Percentiles rank a stretch among this genome's conserved stretches.
These are phyloP conservation scores for Starmerella bombicola DNA, from an alignment of 805 yeast species.

Conservation along the genomic window DNA sequence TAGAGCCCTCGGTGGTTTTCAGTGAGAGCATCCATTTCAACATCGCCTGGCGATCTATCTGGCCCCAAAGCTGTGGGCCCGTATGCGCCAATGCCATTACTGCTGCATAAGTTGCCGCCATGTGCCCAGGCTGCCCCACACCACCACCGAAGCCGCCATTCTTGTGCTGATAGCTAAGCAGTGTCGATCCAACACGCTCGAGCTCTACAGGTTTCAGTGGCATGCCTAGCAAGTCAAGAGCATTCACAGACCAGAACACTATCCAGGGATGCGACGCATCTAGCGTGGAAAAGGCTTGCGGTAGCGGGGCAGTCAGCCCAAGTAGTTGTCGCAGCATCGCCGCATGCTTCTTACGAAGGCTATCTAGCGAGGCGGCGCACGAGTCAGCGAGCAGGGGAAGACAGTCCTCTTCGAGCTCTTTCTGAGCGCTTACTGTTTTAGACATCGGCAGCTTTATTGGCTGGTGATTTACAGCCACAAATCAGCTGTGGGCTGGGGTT, in stretches of 20 bases:
- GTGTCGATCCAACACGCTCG: conserved; percentile 23
- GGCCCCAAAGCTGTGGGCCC: conserved; percentile 33
- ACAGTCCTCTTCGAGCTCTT: conserved; percentile 12
- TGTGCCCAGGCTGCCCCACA: conserved; percentile 63
- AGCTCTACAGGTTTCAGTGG: conserved; percentile 21
- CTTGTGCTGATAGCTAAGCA: conserved; percentile 27
- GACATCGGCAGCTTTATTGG: conserved; percentile 3
- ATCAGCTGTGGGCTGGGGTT: too few species aligned
- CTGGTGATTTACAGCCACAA: too few species aligned
- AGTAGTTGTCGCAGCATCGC: conserved; percentile 34
- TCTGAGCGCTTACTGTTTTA: conserved; percentile 12
- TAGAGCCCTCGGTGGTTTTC: conserved; percentile 63
- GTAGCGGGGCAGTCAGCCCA: conserved; percentile 32
- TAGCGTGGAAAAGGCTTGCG: conserved; percentile 39
- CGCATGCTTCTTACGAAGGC: conserved; percentile 29
- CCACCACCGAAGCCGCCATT: conserved; percentile 84
- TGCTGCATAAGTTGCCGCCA: conserved; percentile 75
- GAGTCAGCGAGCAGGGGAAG: conserved; percentile 14
- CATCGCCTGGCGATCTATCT: conserved; percentile 37
- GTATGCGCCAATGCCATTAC: conserved; percentile 47
- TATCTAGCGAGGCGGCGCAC: background rate
- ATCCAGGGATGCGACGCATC: conserved; percentile 95
- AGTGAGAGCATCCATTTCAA: conserved; percentile 53
- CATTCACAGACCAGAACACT: conserved; percentile 67
- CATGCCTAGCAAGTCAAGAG: conserved; percentile 35